A percentile compares a stretch with the other conserved stretches of the same genome.
Conservation (phyloP, 2,329 filamentous ascomycete genomes). For the Tolypocladium guangdongense region DNA sequence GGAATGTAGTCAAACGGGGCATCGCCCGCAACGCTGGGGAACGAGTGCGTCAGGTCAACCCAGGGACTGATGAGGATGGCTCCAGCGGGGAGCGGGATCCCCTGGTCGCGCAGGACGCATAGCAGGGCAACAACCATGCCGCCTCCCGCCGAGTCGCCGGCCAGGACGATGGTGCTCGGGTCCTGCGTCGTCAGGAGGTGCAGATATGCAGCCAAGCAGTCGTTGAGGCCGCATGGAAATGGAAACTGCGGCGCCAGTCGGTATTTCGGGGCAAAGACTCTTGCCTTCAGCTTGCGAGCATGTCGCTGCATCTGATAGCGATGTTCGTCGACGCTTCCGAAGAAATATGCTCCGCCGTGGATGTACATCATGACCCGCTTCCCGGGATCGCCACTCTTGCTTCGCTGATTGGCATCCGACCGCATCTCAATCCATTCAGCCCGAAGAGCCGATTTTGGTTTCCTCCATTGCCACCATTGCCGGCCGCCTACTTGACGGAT, state of each 20-base stretch:
- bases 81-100: constrained; percentile 75
- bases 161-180: constrained; percentile 72
- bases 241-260: constrained; percentile 87
- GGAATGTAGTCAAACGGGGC: constrained; percentile 81
- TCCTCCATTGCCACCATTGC: constrained; percentile 85
- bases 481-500: constrained; percentile 66
- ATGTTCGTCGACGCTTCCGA: constrained; percentile 91
- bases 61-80: constrained; percentile 88
- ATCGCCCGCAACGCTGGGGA: constrained; percentile 72
- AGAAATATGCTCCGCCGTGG: constrained; percentile 91
- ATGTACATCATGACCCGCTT: constrained; percentile 85
- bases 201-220: constrained; percentile 81
- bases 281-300: constrained; percentile 83
- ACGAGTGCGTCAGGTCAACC: constrained; percentile 93
- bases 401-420: constrained; percentile 58
- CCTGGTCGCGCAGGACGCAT: constrained; percentile 70
- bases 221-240: constrained; percentile 85
- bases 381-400: constrained; percentile 45
- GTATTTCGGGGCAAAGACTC: constrained; percentile 80
- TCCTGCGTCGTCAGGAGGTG: constrained; percentile 68
- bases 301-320: constrained; percentile 97
- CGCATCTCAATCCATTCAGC: constrained; percentile 98
- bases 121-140: constrained; percentile 80
- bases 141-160: constrained; percentile 86
- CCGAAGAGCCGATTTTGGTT: constrained; percentile 52